phyloP scores from a whole-genome alignment of 768 basidiomycete genomes.

The Mycena filopes region DNA sequence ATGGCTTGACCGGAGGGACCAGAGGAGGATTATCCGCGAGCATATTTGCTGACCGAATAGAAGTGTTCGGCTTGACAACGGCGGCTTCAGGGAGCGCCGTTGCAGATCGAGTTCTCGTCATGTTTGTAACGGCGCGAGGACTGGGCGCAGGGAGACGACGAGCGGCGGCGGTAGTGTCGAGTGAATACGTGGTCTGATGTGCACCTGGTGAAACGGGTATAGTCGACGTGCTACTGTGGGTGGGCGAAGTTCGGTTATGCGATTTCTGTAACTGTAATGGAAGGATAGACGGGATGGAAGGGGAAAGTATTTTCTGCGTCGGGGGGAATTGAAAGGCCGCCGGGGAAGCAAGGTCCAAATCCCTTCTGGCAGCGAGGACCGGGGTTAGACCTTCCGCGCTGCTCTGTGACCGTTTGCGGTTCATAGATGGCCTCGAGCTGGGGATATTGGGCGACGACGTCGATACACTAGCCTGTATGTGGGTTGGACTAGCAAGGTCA shows the following conservation, averaged over 20 bases:
- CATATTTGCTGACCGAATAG: slow-evolving; percentile 4
- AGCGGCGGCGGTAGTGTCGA: slow-evolving; percentile 56
- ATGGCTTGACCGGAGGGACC: slow-evolving; percentile 57
- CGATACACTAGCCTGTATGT: slow-evolving; percentile 33
- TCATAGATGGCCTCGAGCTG: slow-evolving; percentile 44
- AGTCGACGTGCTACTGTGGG: slow-evolving; percentile 42
- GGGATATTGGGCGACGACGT: slow-evolving; percentile 34
- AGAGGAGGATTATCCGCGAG: slow-evolving; percentile 40
- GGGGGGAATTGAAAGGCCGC: slow-evolving; percentile 57
- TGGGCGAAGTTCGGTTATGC: slow-evolving; percentile 44
- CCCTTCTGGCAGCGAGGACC: slow-evolving; percentile 27
- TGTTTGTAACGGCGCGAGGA: slow-evolving; percentile 43
- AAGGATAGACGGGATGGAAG: slow-evolving; percentile 34
- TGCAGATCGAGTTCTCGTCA: slow-evolving; percentile 55
- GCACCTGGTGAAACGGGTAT: slow-evolving; percentile 43
- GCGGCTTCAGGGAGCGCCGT: slow-evolving; percentile 50
- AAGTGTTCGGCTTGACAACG: slow-evolving; percentile 21
- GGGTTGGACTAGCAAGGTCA: slow-evolving; percentile 32
- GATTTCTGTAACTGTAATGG: slow-evolving; percentile 33
- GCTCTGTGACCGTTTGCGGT: slow-evolving; percentile 56
- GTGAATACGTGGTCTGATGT: slow-evolving; percentile 69
- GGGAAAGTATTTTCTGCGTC: slow-evolving; percentile 34
- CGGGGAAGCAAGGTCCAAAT: slow-evolving; percentile 47
- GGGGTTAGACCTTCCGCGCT: slow-evolving; percentile 43
- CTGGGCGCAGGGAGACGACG: slow-evolving; percentile 38